phyloP scores from a whole-genome alignment of 352 stramenopile genomes.

The Thalassiosira mediterranea region DNA sequence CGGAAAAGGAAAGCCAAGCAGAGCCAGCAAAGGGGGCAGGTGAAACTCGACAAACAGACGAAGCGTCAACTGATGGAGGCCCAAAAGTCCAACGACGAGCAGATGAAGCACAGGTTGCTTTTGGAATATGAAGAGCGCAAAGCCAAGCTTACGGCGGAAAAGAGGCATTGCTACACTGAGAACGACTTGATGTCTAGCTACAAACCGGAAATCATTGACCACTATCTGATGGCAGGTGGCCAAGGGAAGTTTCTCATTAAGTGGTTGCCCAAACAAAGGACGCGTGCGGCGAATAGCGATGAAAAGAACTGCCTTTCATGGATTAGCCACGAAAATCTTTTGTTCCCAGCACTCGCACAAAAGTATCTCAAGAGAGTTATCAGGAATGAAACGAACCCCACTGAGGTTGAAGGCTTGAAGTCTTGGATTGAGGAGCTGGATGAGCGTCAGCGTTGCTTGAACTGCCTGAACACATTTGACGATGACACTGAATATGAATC shows the following conservation, averaged over 20 bases:
- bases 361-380: slow-evolving; percentile 25
- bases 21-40: not conserved
- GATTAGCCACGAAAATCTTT: slow-evolving; percentile 41
- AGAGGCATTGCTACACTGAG: slow-evolving; percentile 25
- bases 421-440: slow-evolving; percentile 16
- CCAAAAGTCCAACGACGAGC: slow-evolving; percentile 13
- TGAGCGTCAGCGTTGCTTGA: slow-evolving; percentile 13
- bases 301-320: slow-evolving; percentile 26
- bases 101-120: slow-evolving; percentile 26
- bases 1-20: slow-evolving; percentile 2
- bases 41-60: slow-evolving; percentile 1
- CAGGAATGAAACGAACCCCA: not conserved
- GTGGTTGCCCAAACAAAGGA: slow-evolving; percentile 13
- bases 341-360: slow-evolving; percentile 38
- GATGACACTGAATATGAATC: slow-evolving; percentile 13
- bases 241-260: slow-evolving; percentile 37
- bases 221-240: slow-evolving; percentile 26
- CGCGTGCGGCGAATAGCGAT: not conserved
- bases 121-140: slow-evolving; percentile 21
- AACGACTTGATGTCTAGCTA: slow-evolving; percentile 33
- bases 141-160: not conserved
- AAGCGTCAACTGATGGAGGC: slow-evolving; percentile 19
- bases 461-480: slow-evolving; percentile 17
- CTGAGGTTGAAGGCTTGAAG: slow-evolving; percentile 12
- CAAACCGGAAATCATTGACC: slow-evolving; percentile 41